phyloP scores from a whole-genome alignment of 768 basidiomycete species.

The Albatrellus ellisii region DNA sequence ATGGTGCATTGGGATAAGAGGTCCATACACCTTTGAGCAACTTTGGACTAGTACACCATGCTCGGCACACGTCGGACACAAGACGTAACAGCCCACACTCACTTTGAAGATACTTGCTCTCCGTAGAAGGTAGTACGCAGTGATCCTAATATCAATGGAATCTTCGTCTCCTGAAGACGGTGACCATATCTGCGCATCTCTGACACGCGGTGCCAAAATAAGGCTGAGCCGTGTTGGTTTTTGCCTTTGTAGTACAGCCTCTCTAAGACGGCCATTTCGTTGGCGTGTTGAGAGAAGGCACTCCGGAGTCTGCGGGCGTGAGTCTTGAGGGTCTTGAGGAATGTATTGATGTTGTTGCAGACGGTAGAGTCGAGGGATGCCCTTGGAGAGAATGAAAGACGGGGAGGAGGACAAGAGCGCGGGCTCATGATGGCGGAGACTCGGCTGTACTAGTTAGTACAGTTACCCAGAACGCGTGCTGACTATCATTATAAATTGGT shows the following conservation, averaged over 20 bases:
- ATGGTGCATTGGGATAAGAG: slow-evolving; percentile 32
- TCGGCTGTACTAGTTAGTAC: no score
- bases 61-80: neutral
- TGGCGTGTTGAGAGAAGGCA: slow-evolving; percentile 26
- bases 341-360: slow-evolving; percentile 33
- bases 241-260: slow-evolving; percentile 68
- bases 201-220: slow-evolving; percentile 56
- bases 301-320: slow-evolving; percentile 39
- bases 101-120: slow-evolving; percentile 25
- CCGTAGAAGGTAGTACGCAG: slow-evolving; percentile 43
- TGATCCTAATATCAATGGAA: slow-evolving; percentile 16
- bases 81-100: slow-evolving; percentile 10
- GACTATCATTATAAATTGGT: no score
- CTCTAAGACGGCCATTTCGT: slow-evolving; percentile 48
- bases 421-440: no score
- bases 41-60: slow-evolving; percentile 31
- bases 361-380: slow-evolving; percentile 12
- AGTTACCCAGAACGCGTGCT: no score
- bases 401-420: no score
- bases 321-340: slow-evolving; percentile 47
- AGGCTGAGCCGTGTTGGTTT: slow-evolving; percentile 57
- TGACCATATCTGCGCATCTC: slow-evolving; percentile 47
- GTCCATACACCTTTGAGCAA: slow-evolving; percentile 52
- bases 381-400: no score
- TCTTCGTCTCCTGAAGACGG: slow-evolving; percentile 17